Evolutionary conservation across 805 yeast species (phyloP).

Genomic region (Kodamaea lidongshanica): DNA sequence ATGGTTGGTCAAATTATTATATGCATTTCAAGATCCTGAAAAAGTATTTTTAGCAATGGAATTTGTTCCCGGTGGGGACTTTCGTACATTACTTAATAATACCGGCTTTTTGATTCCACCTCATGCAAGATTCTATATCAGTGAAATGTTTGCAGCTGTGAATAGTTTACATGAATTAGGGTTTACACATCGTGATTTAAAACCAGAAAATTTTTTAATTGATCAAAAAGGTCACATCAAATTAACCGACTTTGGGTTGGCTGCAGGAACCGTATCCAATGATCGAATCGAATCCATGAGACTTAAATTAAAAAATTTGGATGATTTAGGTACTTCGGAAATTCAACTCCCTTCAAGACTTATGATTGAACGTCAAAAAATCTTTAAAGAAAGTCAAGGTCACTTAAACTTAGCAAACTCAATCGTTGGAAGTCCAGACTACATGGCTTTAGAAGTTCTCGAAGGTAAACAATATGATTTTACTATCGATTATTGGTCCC

Average conservation of each 20-base stretch:
- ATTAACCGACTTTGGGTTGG: constrained; percentile 93
- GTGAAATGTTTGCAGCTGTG: constrained; percentile 94
- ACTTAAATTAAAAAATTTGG: constrained; percentile 57
- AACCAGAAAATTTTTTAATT: constrained; percentile 89
- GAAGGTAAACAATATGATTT: constrained; percentile 91
- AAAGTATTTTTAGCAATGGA: constrained; percentile 96
- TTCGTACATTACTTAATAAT: constrained; percentile 86
- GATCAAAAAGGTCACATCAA: constrained; percentile 89
- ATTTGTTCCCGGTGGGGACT: constrained; percentile 99
- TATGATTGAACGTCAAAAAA: constrained; percentile 77
- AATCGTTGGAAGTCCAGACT: constrained; percentile 97
- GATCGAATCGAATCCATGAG: constrained; percentile 93
- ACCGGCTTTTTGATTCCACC: constrained; percentile 91
- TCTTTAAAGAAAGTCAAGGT: constrained; percentile 74
- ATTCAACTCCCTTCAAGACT: constrained; percentile 53
- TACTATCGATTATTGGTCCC: constrained; percentile 97
- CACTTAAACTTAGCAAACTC: constrained; percentile 89
- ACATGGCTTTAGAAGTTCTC: constrained; percentile 96
- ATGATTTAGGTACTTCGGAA: constrained; percentile 53
- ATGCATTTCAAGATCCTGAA: constrained; percentile 91
- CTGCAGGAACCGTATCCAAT: constrained; percentile 90
- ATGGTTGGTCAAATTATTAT: constrained; percentile 89
- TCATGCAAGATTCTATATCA: constrained; percentile 89
- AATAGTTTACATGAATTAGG: constrained; percentile 92
- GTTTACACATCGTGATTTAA: constrained; percentile 92